Evolutionary conservation across 2,329 filamentous ascomycete species (phyloP).

Genomic region (Hymenoscyphus fructigenus): DNA sequence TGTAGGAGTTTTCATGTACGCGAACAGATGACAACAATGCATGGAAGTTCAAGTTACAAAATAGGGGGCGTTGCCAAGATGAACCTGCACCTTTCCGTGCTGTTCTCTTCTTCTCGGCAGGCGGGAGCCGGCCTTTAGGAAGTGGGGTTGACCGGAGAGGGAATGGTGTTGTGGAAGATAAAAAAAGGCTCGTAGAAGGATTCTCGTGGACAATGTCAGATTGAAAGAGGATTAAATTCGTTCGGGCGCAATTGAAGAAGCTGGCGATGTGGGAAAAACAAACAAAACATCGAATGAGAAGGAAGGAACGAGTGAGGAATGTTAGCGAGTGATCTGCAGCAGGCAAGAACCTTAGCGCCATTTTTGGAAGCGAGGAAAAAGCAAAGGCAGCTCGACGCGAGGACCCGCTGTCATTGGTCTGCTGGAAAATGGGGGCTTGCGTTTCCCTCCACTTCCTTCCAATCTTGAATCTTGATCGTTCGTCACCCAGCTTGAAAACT

Average conservation of each 20-base stretch:
- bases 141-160: not conserved
- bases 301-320: not conserved
- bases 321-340: not conserved
- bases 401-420: not conserved
- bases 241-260: too few relatives aligned
- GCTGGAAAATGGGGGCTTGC: not conserved
- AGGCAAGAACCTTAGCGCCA: not conserved
- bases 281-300: not conserved
- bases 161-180: not conserved
- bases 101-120: not conserved
- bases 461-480: not conserved
- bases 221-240: not conserved
- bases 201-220: not conserved
- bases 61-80: slow-evolving; percentile 1
- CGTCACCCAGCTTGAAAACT: not conserved
- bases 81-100: not conserved
- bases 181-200: not conserved
- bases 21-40: not conserved
- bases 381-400: slow-evolving; percentile 2
- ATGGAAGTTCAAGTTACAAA: not conserved
- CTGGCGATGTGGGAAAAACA: not conserved
- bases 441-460: not conserved
- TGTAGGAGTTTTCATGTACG: not conserved
- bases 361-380: not conserved
- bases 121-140: slow-evolving; percentile 6